phyloP scores from a whole-genome alignment of 441 rosid species.

The Erysimum cheiri region DNA sequence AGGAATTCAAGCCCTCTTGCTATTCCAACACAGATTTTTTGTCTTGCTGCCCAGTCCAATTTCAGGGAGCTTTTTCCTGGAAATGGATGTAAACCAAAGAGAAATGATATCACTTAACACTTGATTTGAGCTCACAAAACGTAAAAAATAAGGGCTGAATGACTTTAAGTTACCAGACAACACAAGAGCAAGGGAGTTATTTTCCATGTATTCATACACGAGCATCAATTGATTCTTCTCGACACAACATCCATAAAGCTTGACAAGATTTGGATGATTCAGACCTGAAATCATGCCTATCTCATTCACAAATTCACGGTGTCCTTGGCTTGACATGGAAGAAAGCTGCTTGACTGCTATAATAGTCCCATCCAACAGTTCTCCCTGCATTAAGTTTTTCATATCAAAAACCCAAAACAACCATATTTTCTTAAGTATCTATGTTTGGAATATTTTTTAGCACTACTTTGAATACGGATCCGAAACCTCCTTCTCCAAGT shows the following conservation, averaged over 20 bases:
- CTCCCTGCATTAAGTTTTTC: constrained; percentile 51
- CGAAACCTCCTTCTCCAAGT: constrained; percentile 80
- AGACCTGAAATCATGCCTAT: constrained; percentile 77
- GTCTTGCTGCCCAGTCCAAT: constrained; percentile 52
- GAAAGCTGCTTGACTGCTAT: constrained; percentile 82
- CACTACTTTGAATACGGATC: constrained; percentile 73
- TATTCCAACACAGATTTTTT: constrained; percentile 48
- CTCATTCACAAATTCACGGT: constrained; percentile 74
- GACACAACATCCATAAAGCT: constrained; percentile 63
- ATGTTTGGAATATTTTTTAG: not conserved
- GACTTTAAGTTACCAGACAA: constrained; percentile 31
- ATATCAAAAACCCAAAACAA: constrained; percentile 2
- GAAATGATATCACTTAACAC: not conserved
- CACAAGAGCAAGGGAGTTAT: constrained; percentile 62
- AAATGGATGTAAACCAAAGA: constrained; percentile 27
- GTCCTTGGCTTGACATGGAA: constrained; percentile 74
- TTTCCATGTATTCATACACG: constrained; percentile 70
- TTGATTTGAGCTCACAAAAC: not conserved
- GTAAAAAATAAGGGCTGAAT: not conserved
- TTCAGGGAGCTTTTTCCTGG: constrained; percentile 32
- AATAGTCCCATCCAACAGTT: constrained; percentile 56
- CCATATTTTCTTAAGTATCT: not conserved
- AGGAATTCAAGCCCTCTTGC: constrained; percentile 59
- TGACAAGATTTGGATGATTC: constrained; percentile 66
- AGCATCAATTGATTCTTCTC: constrained; percentile 58